Percentiles rank a stretch among this genome's conserved stretches.
These are phyloP conservation scores for Claviceps humidiphila DNA, from an alignment of 2,329 filamentous ascomycete species.

Conservation along the genomic window DNA sequence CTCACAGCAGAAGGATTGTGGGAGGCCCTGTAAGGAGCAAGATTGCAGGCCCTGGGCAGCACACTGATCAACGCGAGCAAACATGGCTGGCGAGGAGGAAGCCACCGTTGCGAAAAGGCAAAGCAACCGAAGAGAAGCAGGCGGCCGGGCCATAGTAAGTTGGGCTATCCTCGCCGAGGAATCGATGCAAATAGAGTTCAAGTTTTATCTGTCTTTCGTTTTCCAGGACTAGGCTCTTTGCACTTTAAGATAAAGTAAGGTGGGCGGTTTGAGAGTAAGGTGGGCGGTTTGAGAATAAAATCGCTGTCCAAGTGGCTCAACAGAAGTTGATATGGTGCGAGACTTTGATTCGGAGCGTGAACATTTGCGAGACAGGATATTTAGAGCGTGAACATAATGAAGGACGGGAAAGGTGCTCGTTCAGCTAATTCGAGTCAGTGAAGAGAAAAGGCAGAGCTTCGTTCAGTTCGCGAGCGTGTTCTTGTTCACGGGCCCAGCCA, in stretches of 20 bases:
- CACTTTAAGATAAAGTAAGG: not conserved
- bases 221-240: not conserved
- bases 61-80: constrained; percentile 36
- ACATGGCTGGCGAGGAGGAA: constrained; percentile 17
- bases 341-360: not conserved
- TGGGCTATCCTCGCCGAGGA: not conserved
- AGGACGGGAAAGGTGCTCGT: not conserved
- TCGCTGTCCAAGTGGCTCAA: too few relatives aligned
- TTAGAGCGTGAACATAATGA: not conserved
- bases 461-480: not conserved
- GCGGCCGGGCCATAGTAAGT: constrained; percentile 1
- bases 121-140: constrained; percentile 7
- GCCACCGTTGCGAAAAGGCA: constrained; percentile 2
- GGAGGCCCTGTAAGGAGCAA: constrained; percentile 40
- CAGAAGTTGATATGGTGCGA: not conserved
- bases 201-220: not conserved
- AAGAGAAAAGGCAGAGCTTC: not conserved
- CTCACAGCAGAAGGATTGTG: constrained; percentile 55
- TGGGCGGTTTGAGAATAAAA: not conserved
- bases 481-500: not conserved
- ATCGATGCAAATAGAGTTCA: not conserved
- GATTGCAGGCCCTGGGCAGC: constrained; percentile 32
- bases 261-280: not conserved
- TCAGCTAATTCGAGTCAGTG: not conserved
- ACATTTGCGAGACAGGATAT: not conserved